These are phyloP conservation scores for Leptographium wingfieldii DNA, from an alignment of 2,329 filamentous ascomycete species.

Conservation along the genomic window DNA sequence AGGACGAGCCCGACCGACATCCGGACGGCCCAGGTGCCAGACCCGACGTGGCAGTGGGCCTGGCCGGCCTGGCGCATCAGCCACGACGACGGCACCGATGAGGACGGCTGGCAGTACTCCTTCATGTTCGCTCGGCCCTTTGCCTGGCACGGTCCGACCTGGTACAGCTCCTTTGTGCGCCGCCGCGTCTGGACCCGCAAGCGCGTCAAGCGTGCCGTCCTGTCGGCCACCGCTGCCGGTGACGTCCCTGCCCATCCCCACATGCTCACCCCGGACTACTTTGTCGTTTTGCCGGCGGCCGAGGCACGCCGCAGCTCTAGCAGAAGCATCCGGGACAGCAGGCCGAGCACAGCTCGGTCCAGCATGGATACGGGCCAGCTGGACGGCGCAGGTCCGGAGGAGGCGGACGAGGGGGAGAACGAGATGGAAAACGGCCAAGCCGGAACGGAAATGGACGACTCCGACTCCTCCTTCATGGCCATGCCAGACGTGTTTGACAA, in stretches of 20 bases:
- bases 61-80: conserved; percentile 54
- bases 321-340: conserved; percentile 14
- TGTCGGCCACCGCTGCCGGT: conserved; percentile 11
- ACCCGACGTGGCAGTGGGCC: conserved; percentile 89
- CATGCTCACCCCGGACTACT: conserved; percentile 65
- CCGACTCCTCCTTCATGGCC: background rate
- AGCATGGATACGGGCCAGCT: background rate
- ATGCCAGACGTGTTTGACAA: conserved; percentile 38
- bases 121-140: conserved; percentile 67
- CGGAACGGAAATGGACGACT: conserved; percentile 4
- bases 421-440: background rate
- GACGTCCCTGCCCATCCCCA: conserved; percentile 35
- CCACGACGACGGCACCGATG: conserved; percentile 63
- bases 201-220: conserved; percentile 41
- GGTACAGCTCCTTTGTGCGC: conserved; percentile 93
- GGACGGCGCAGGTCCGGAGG: background rate
- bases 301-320: conserved; percentile 28
- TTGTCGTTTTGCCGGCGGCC: conserved; percentile 54
- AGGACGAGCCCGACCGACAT: conserved; percentile 54
- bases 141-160: conserved; percentile 79
- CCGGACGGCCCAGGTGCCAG: conserved; percentile 79
- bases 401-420: background rate
- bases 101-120: conserved; percentile 93
- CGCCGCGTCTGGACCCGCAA: conserved; percentile 78
- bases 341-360: conserved; percentile 12